A percentile compares a stretch with the other conserved stretches of the same genome.
These are phyloP conservation scores for Collybia sp. DNA, from an alignment of 768 basidiomycete genomes.

Conservation along the genomic window DNA sequence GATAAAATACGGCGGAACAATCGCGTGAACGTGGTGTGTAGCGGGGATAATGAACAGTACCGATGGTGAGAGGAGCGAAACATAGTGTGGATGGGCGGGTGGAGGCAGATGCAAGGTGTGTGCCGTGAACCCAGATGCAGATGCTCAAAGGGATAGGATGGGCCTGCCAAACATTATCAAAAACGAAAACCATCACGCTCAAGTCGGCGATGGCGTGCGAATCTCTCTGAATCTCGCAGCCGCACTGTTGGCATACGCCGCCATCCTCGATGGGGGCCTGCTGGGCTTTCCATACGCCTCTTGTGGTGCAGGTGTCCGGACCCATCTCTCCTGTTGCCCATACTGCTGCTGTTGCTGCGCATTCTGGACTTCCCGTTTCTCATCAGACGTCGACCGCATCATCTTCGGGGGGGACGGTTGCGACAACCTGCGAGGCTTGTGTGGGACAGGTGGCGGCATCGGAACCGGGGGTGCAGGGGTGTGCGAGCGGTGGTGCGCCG, in stretches of 20 bases:
- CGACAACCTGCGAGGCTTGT: conserved; percentile 47
- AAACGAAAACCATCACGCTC: conserved; percentile 8
- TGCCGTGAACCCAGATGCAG: neutral
- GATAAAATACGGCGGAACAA: too few species aligned
- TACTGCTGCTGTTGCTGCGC: conserved; percentile 18
- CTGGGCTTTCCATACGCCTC: conserved; percentile 10
- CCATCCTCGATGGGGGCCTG: conserved; percentile 23
- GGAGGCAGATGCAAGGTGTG: conserved; percentile 11
- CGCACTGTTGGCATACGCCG: conserved; percentile 15
- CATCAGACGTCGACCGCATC: conserved; percentile 58
- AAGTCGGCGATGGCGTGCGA: conserved; percentile 17
- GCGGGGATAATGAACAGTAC: conserved; percentile 29
- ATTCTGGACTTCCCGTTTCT: conserved; percentile 71
- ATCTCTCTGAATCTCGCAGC: conserved; percentile 10
- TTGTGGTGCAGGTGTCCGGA: conserved; percentile 1
- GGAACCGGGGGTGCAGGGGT: conserved; percentile 17
- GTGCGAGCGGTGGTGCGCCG: conserved; percentile 19
- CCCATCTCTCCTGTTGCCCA: neutral
- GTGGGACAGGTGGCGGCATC: conserved; percentile 19
- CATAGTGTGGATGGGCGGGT: neutral
- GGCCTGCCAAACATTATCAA: conserved; percentile 13
- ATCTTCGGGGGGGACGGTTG: conserved; percentile 54
- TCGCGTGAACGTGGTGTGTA: conserved; percentile 12
- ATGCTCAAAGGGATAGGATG: conserved; percentile 18
- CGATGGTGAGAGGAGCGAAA: conserved; percentile 2